These are phyloP conservation scores for Carex cristatella DNA, from an alignment of 176 grass and related monocot genomes.

Conservation along the genomic window DNA sequence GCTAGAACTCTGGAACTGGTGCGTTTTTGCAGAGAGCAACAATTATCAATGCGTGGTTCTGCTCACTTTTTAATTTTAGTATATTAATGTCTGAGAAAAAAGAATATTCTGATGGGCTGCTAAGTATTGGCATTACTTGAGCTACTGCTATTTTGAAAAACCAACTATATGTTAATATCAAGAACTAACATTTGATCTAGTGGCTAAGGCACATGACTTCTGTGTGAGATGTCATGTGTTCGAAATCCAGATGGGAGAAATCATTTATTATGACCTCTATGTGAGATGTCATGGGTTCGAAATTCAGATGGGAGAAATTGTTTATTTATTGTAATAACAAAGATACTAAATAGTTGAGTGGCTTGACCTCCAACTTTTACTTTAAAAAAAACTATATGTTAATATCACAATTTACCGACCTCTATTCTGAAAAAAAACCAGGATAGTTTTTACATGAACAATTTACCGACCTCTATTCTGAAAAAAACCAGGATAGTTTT, in stretches of 20 bases:
- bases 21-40: neutral
- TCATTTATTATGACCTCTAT: no score
- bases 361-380: no score
- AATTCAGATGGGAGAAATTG: no score
- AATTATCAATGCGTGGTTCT: neutral
- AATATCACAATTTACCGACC: neutral
- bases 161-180: neutral
- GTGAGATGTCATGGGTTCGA: no score
- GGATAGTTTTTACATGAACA: neutral
- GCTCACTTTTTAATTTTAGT: neutral
- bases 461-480: neutral
- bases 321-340: no score
- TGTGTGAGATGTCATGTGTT: no score
- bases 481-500: neutral
- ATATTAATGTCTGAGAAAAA: neutral
- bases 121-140: neutral
- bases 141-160: conserved; percentile 5
- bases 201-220: no score
- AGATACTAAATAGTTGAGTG: no score
- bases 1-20: neutral
- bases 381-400: no score
- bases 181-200: no score
- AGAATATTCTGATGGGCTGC: neutral
- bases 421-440: neutral
- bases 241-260: no score